phyloP scores from a whole-genome alignment of 768 basidiomycete species.

The Mycena leptocephala region DNA sequence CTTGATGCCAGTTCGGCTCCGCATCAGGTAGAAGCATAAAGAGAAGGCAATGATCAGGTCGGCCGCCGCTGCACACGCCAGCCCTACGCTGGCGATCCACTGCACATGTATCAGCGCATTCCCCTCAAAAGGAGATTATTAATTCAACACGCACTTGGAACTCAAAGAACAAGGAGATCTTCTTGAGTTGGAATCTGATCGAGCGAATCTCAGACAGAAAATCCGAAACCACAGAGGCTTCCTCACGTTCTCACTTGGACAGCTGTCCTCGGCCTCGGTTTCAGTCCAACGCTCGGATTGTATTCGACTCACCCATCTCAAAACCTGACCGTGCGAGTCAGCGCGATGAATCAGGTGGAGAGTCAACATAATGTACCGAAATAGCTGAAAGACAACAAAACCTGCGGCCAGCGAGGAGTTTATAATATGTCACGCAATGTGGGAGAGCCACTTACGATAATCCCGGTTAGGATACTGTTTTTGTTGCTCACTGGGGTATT shows the following conservation, averaged over 20 bases:
- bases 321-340: not conserved
- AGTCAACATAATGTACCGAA: not conserved
- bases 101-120: no score
- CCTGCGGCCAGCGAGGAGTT: not conserved
- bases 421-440: not conserved
- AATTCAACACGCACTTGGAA: slow-evolving; percentile 2
- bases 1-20: slow-evolving; percentile 3
- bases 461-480: not conserved
- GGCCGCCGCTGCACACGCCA: slow-evolving; percentile 17
- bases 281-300: not conserved
- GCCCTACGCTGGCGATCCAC: slow-evolving; percentile 15
- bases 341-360: not conserved
- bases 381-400: slow-evolving; percentile 5
- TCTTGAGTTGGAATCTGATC: slow-evolving; percentile 14
- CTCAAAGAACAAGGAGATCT: slow-evolving; percentile 8
- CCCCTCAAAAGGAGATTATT: no score
- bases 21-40: slow-evolving; percentile 4
- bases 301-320: slow-evolving; percentile 2
- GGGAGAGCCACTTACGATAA: not conserved
- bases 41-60: slow-evolving; percentile 10
- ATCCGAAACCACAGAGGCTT: not conserved
- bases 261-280: not conserved
- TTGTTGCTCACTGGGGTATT: slow-evolving; percentile 1
- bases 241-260: slow-evolving; percentile 2
- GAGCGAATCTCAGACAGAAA: not conserved